Evolutionary conservation across 805 yeast genomes (phyloP), one percentile per base, ranked within the genome.

Genomic region (Yamadazyma kitorensis): DNA sequence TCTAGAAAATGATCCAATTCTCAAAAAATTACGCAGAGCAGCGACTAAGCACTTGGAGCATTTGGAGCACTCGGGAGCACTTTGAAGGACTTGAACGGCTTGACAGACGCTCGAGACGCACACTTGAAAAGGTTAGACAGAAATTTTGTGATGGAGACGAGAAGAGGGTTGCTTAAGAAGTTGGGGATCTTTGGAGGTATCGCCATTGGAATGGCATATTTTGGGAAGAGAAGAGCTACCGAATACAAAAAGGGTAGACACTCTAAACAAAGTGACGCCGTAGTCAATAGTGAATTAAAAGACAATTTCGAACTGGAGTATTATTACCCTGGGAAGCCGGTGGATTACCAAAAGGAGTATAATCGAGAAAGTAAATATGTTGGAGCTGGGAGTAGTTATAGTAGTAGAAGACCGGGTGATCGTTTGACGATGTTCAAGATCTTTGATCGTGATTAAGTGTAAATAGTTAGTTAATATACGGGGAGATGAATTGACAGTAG

Each of bases 381-480:
- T 45, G 91, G 88, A 4, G 68, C 82, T 1, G 86, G 86, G 1
- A 62, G 63, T 35, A 73, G 85, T 30, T 80, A 79, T 36, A 54
- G 61, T 24, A 63, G 78, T n/a, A 67, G 85, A 48, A 72, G 63
- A 36, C 59, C 70, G 11, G 86, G 85, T 41, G 88, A 80, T 48
- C 49, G 67, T 29, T 55, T 67, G 27, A 54, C 64, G 12, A 49
- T 66, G 49, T 56, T 46, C 36, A 37, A 50, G 18, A 32, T 57
- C 11, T 52, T 59, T 29, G 52, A 49, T 28, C 31, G 49, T 15
- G 48, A 37, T 37, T 37, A 33, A 32, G n/a, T 11, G 5, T 6
- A 22, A 8, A 12, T 15, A 24, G 7, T 7, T 12, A 16, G 10
- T 20, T 7, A 9, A n/a, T n/a, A n/a, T n/a, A n/a, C n/a, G n/a